A percentile compares a stretch with the other conserved stretches of the same genome.
phyloP scores from a whole-genome alignment of 352 stramenopile genomes.

The Phytophthora nicotianae region DNA sequence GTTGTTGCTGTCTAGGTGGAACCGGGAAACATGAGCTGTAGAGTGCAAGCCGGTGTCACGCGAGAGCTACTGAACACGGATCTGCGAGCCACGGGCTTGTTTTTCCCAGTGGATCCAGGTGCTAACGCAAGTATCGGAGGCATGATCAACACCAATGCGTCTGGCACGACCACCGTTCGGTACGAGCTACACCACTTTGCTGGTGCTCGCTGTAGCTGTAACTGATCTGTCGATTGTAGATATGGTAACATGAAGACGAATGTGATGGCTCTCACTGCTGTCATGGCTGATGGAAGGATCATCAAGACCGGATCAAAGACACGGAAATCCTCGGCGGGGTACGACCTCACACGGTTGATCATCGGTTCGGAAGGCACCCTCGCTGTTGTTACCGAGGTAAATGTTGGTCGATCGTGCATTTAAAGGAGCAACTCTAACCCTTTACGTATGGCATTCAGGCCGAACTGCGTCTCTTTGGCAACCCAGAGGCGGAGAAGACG shows the following conservation, averaged over 20 bases:
- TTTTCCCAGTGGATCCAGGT: conserved; percentile 97
- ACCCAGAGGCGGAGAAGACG: conserved; percentile 88
- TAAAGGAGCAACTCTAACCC: conserved; percentile 1
- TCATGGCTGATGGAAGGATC: conserved; percentile 90
- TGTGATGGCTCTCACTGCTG: conserved; percentile 91
- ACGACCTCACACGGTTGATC: conserved; percentile 95
- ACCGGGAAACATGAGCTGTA: conserved; percentile 74
- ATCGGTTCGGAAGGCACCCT: conserved; percentile 96
- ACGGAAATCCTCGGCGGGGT: conserved; percentile 95
- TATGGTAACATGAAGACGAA: conserved; percentile 98
- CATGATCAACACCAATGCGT: conserved; percentile 92
- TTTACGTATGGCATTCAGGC: conserved; percentile 41
- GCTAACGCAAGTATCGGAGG: conserved; percentile 95
- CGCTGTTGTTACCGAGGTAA: conserved; percentile 94
- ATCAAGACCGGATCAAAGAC: conserved; percentile 90
- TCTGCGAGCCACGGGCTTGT: conserved; percentile 85
- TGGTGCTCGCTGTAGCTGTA: not conserved
- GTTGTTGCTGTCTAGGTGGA: conserved; percentile 17
- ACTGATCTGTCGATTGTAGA: conserved; percentile 22
- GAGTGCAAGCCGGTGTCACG: conserved; percentile 93
- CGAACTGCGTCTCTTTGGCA: conserved; percentile 92
- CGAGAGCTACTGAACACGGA: conserved; percentile 91
- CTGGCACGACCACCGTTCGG: conserved; percentile 76
- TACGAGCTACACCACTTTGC: conserved; percentile 4
- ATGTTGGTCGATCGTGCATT: not conserved